These are phyloP conservation scores for Polytrichum commune DNA, from an alignment of 225 moss, liverwort and hornwort species.

Conservation along the genomic window DNA sequence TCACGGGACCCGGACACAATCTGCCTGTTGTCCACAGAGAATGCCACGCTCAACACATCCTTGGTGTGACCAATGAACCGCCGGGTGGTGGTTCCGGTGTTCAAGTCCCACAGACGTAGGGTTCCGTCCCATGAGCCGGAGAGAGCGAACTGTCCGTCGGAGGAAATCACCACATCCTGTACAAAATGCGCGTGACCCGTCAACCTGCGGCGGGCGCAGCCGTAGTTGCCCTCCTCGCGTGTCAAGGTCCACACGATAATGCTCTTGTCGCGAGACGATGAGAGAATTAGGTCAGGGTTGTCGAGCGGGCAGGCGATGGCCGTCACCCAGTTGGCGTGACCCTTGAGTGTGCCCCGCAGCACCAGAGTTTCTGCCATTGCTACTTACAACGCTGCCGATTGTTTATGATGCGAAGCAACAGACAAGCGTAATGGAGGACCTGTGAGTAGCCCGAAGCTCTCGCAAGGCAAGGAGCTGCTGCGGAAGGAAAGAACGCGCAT, in stretches of 20 bases:
- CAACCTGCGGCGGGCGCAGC: slow-evolving; percentile 62
- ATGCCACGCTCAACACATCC: slow-evolving; percentile 76
- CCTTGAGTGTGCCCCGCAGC: slow-evolving; percentile 76
- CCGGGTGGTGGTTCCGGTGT: slow-evolving; percentile 81
- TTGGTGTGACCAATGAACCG: slow-evolving; percentile 90
- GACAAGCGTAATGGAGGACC: neutral
- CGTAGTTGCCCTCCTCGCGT: slow-evolving; percentile 85
- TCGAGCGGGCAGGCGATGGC: slow-evolving; percentile 97
- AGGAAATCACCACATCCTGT: slow-evolving; percentile 87
- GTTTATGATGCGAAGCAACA: no score
- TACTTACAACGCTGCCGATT: neutral
- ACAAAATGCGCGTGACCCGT: slow-evolving; percentile 89
- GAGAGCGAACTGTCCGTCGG: slow-evolving; percentile 84
- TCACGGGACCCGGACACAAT: slow-evolving; percentile 56
- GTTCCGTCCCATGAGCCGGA: slow-evolving; percentile 97
- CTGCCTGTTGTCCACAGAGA: slow-evolving; percentile 54
- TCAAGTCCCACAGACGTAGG: slow-evolving; percentile 87
- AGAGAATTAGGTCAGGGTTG: slow-evolving; percentile 89
- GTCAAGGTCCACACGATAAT: slow-evolving; percentile 84
- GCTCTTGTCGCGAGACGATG: slow-evolving; percentile 84
- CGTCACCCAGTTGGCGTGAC: slow-evolving; percentile 90
- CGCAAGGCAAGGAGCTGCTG: neutral
- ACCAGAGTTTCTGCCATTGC: slow-evolving; percentile 86
- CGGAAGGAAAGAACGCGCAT: neutral
- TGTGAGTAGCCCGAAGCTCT: neutral